Evolutionary conservation across 345 rosid genomes (phyloP), one percentile per base, ranked within the genome.

Genomic region (Boechera retrofracta): DNA sequence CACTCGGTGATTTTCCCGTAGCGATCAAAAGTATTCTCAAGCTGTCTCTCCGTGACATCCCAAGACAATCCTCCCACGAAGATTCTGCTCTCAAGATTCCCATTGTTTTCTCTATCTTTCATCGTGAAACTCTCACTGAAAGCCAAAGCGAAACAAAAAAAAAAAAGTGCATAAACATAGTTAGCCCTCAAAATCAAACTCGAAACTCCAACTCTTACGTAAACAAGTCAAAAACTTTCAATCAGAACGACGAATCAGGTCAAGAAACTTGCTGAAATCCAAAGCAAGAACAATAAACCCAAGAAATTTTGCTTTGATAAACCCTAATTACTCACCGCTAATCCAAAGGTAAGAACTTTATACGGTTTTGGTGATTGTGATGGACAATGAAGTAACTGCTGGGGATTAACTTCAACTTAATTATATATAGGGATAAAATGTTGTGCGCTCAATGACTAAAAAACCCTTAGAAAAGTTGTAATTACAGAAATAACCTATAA

Each of bases 11-110:
- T 83, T 85, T 92, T 92, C 9, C 97, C 97, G 62, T 84, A 94
- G 53, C 93, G 97, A 47, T 81, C 76, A 84, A 94, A 94, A 49
- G 88, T 79, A 61, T 69, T 78, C 82, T 92, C 89, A 77, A 94
- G 95, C 84, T 92, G 91, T 8, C 91, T 89, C 76, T 90, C 98
- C 13, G 88, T 86, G 68, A 90, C 81, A 73, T 89, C 94, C 89
- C 88, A 86, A 13, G 97, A 84, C 71, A 94, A 83, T 1, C 98
- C 98, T 49, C 98, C 98, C 0, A 94, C 92, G 76, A 94, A 92
- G 67, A 94, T 89, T 45, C 93, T 79, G 77, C 84, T 76, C 32
- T 89, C 97, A 47, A 91, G 90, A 77, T 82, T 87, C 32, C 85
- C 89, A 1, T 85, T 85, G 87, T 83, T 84, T 69, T 80, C 83